A percentile compares a stretch with the other conserved stretches of the same genome.
Conservation (phyloP, 202 grass and related monocot genomes). For the Zoysia matrella region DNA sequence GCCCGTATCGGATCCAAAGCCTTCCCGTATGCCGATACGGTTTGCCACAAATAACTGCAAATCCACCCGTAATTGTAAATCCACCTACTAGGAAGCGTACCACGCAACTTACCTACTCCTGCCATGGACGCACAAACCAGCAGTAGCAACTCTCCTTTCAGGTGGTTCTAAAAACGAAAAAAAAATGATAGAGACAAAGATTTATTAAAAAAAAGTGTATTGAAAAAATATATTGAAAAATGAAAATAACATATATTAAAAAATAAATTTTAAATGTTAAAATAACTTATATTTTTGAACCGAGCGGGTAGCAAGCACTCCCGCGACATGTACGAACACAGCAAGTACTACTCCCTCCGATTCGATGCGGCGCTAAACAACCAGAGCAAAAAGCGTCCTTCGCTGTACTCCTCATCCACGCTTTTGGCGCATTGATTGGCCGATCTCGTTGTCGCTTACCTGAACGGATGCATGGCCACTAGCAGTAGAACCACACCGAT, state of each 20-base stretch:
- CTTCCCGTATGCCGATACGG: constrained; percentile 1
- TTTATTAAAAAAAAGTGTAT: no score
- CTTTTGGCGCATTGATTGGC: constrained; percentile 10
- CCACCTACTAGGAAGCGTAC: not conserved
- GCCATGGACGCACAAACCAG: constrained; percentile 9
- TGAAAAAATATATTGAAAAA: no score
- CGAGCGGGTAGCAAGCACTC: no score
- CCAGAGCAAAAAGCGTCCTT: constrained; percentile 5
- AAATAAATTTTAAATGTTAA: no score
- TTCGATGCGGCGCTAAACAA: no score
- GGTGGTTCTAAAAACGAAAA: no score
- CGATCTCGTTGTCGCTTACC: constrained; percentile 13
- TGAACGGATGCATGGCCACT: not conserved
- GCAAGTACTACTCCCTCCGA: not conserved
- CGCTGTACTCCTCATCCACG: not conserved
- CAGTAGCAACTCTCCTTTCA: not conserved
- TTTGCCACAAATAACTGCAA: not conserved
- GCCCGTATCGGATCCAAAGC: not conserved
- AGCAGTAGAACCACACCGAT: not conserved
- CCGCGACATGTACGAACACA: not conserved
- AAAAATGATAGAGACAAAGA: no score
- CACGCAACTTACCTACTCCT: not conserved
- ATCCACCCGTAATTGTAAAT: no score
- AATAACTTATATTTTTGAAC: no score
- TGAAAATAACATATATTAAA: no score